Evolutionary conservation across 2,329 filamentous ascomycete species (phyloP).

Genomic region (Tolypocladium album): DNA sequence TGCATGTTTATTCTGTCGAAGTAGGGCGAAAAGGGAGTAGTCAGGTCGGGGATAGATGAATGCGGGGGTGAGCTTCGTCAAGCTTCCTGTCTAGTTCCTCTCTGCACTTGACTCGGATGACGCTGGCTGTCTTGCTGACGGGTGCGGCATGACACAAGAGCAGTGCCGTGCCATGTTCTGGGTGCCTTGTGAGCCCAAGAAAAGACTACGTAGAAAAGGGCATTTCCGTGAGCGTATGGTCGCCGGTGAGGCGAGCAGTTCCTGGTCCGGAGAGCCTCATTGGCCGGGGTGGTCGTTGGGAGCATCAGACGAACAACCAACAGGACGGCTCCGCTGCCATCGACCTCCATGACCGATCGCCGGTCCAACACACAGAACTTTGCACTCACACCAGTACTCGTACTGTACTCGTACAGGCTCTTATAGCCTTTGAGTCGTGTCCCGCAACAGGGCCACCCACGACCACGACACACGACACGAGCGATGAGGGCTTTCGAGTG

Average conservation of each 20-base stretch:
- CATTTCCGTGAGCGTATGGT: background rate
- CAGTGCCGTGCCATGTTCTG: background rate
- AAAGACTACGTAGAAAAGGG: background rate
- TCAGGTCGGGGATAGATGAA: background rate
- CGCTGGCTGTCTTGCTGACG: background rate
- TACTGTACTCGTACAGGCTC: too few species aligned
- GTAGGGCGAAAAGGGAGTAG: background rate
- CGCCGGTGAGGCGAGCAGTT: background rate
- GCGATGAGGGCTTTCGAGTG: background rate
- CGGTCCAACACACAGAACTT: background rate
- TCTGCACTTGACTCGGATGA: background rate
- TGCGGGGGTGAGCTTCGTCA: background rate
- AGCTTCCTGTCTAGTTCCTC: background rate
- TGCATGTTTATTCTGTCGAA: background rate
- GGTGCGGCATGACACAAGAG: background rate
- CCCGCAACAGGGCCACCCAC: background rate
- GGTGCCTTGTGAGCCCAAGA: background rate
- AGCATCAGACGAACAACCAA: background rate
- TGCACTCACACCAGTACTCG: background rate
- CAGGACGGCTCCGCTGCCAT: background rate
- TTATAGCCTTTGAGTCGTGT: background rate
- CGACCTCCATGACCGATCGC: background rate
- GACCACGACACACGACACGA: background rate
- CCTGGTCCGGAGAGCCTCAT: background rate
- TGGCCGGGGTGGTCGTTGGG: background rate